Conservation (phyloP, 495 filamentous ascomycete species). For the Cryomyces antarcticus region DNA sequence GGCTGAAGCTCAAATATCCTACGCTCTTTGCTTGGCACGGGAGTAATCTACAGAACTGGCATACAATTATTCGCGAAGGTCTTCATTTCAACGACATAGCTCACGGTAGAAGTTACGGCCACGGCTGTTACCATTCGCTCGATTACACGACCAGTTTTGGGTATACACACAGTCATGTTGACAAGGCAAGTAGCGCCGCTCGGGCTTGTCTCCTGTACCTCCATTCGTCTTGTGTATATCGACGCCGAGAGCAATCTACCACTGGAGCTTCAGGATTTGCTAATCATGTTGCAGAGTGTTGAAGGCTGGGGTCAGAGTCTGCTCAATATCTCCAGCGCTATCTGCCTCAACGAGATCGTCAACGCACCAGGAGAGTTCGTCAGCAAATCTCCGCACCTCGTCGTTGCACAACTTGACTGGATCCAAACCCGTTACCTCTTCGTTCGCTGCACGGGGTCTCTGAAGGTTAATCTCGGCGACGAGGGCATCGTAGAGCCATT, state of each 20-base stretch:
- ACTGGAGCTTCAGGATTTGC: too few relatives aligned
- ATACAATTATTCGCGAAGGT: slow-evolving; percentile 69
- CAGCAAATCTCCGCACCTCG: slow-evolving; percentile 35
- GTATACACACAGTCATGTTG: slow-evolving; percentile 23
- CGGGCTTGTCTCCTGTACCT: too few relatives aligned
- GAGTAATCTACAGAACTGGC: slow-evolving; percentile 62
- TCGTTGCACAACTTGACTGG: slow-evolving; percentile 66
- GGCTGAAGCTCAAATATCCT: slow-evolving; percentile 28
- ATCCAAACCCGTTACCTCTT: slow-evolving; percentile 84
- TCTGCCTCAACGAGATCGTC: slow-evolving; percentile 80
- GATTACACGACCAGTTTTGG: slow-evolving; percentile 32
- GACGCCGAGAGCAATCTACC: too few relatives aligned
- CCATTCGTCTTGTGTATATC: too few relatives aligned
- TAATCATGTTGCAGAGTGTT: too few relatives aligned
- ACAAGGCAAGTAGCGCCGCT: too few relatives aligned
- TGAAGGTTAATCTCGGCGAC: not conserved
- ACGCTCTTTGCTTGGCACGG: slow-evolving; percentile 78
- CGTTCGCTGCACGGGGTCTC: slow-evolving; percentile 23
- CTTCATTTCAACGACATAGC: slow-evolving; percentile 42
- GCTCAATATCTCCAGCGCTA: slow-evolving; percentile 32
- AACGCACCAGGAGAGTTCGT: slow-evolving; percentile 47
- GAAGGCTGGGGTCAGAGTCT: slow-evolving; percentile 43
- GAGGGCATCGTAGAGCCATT: slow-evolving; percentile 9
- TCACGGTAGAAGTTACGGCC: slow-evolving; percentile 51
- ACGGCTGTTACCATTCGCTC: slow-evolving; percentile 66